A percentile compares a stretch with the other conserved stretches of the same genome.
These are phyloP conservation scores for Symbiodinium natans DNA, from an alignment of 73 alveolate genomes.

Conservation along the genomic window DNA sequence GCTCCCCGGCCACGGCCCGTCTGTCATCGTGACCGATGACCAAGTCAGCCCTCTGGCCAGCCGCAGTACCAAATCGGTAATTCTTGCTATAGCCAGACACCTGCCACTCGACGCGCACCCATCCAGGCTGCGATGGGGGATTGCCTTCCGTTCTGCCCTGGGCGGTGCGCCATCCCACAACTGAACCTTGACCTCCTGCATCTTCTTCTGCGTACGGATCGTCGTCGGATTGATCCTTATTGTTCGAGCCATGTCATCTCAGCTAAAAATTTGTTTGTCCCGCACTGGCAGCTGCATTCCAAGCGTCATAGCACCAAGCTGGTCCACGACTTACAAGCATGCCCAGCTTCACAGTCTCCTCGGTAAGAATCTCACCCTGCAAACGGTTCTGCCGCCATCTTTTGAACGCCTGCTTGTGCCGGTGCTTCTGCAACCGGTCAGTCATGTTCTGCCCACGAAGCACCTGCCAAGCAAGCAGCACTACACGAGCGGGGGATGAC, in stretches of 20 bases:
- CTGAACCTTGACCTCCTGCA: background rate
- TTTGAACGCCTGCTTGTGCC: background rate
- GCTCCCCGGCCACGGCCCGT: background rate
- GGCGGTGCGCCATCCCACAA: conserved; percentile 14
- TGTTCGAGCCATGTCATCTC: background rate
- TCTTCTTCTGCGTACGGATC: background rate
- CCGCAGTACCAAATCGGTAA: background rate
- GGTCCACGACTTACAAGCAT: background rate
- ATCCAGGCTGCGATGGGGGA: background rate
- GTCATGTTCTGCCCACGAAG: background rate
- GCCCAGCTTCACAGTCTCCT: background rate
- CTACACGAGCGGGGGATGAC: too few species aligned
- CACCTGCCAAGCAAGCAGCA: background rate
- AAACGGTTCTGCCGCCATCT: background rate
- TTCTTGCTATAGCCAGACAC: background rate
- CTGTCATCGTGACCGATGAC: background rate
- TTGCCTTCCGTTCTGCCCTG: background rate
- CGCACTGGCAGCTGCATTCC: too few species aligned
- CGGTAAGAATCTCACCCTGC: background rate
- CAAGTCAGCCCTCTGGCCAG: background rate
- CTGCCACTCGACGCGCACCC: conserved; percentile 20
- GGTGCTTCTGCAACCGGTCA: background rate
- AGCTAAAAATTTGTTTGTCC: too few species aligned
- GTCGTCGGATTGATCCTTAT: background rate
- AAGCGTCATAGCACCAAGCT: background rate